These are phyloP conservation scores for Glomus cerebriforme DNA, from an alignment of 192 early-diverging fungal genomes.

Conservation along the genomic window DNA sequence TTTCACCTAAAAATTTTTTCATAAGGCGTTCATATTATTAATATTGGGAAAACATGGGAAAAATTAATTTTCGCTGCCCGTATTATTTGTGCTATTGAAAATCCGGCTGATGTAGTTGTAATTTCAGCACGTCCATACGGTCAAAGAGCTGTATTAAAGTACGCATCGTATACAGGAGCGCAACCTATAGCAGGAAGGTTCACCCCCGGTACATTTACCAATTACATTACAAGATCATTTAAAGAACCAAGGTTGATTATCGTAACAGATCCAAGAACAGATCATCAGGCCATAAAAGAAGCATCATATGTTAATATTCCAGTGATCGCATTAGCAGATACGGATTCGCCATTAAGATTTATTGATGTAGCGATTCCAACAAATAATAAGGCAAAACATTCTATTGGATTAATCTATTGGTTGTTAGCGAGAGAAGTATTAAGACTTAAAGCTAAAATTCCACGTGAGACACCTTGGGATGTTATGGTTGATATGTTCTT, in stretches of 20 bases:
- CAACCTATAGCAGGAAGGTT: conserved; percentile 99
- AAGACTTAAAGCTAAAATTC: conserved; percentile 92
- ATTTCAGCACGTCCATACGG: conserved; percentile 97
- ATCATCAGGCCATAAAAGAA: conserved; percentile 98
- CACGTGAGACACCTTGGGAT: conserved; percentile 85
- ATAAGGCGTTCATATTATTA: conserved; percentile 94
- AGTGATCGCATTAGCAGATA: conserved; percentile 98
- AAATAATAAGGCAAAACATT: conserved; percentile 99
- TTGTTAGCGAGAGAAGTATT: conserved; percentile 98
- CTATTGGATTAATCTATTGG: conserved; percentile 97
- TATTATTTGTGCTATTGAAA: conserved; percentile 98
- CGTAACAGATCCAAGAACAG: conserved; percentile 96
- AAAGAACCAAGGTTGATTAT: conserved; percentile 98
- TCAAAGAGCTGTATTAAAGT: conserved; percentile 99
- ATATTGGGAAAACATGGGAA: conserved; percentile 99
- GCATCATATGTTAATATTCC: conserved; percentile 99
- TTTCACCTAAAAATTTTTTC: not conserved
- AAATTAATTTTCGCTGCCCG: conserved; percentile 99
- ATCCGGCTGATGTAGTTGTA: conserved; percentile 96
- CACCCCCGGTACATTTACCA: conserved; percentile 99
- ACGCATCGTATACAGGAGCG: conserved; percentile 96
- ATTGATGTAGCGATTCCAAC: conserved; percentile 99
- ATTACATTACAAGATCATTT: conserved; percentile 99
- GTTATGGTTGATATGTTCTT: conserved; percentile 99
- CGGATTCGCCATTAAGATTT: conserved; percentile 91